Evolutionary conservation across 768 basidiomycete genomes (phyloP).

Genomic region (Serendipita sp.): DNA sequence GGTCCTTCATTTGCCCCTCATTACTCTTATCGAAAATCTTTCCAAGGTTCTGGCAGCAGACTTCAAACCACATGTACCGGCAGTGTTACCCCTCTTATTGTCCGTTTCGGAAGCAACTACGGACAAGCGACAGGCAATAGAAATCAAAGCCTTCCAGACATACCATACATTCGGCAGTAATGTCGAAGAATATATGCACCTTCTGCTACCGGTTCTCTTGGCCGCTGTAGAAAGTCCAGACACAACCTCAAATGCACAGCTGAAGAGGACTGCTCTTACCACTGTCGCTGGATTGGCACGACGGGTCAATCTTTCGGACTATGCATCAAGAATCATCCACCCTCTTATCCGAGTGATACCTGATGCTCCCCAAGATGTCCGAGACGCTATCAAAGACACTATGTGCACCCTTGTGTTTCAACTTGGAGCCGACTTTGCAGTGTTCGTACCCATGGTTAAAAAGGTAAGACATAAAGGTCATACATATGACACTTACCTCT

Average conservation of each 20-base stretch:
- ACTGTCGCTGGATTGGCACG: conserved; percentile 82
- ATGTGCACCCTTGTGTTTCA: conserved; percentile 84
- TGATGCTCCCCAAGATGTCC: conserved; percentile 55
- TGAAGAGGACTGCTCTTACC: conserved; percentile 79
- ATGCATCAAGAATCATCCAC: conserved; percentile 92
- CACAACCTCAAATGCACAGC: conserved; percentile 32
- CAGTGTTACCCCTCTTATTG: conserved; percentile 73
- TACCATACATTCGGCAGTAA: conserved; percentile 90
- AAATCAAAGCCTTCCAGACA: conserved; percentile 86
- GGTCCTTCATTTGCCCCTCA: conserved; percentile 75
- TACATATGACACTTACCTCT: not conserved
- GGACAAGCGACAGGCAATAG: conserved; percentile 60
- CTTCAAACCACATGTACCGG: conserved; percentile 89
- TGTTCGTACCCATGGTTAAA: conserved; percentile 93
- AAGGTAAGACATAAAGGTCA: conserved; percentile 39
- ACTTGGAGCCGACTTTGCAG: conserved; percentile 89
- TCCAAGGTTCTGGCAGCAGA: conserved; percentile 91
- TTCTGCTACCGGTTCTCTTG: conserved; percentile 89
- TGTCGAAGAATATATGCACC: conserved; percentile 93
- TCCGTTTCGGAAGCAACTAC: conserved; percentile 73
- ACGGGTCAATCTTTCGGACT: conserved; percentile 93
- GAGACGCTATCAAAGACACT: conserved; percentile 79
- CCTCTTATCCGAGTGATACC: conserved; percentile 80
- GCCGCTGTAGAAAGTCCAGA: conserved; percentile 76
- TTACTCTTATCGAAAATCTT: conserved; percentile 80